Base-by-base conservation (phyloP, 129 eudicot species). In the Solidago caesia region DNA sequence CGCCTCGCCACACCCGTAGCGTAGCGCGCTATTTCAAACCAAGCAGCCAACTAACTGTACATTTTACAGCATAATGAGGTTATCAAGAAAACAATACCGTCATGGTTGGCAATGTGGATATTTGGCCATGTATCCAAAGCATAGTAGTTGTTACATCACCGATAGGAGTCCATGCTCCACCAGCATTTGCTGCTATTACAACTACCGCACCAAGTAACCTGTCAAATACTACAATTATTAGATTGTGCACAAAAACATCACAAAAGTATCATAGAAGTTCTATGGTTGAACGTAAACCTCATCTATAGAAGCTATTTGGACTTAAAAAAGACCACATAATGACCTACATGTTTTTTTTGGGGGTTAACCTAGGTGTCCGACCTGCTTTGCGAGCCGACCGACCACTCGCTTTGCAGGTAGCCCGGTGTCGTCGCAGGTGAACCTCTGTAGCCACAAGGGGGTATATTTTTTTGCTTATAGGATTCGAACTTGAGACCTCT, bases 81-180 rank as follows among this genome's bases (percentile, higher is more conserved):
- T 51, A 61, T 48, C 26, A 70, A 55, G 45, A 80, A 82, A 16
- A 44, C 14, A 79, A 73, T 44, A 93, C 98, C 92, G 87, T 84
- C 93, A 94, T 90, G 64, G 98, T 94, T 76, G 74, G 96, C 84
- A 90, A 57, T 43, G 98, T 94, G 71, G 96, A 75, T 77, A 94
- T 86, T 86, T 94, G 98, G 80, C 98, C 98, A 75, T 94, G 98
- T 79, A 94, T 94, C 98, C 98, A 94, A 55, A 94, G 93, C 98
- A 94, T 94, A 69, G 98, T 94, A 44, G 98, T 94, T 10, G 98
- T 94, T 73, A 94, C 98, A 81, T 94, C 98, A 77, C 98, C 98
- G 71, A 94, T 94, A 11, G 98, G 98, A 64, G 97, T 86, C 98
- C 98, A 94, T 41, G 98, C 97, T 56, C 98, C 98, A 65, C 98